Evolutionary conservation across 2,329 filamentous ascomycete species (phyloP), one percentile per base, ranked within the genome.

Genomic region (Sphaerulina populicola): DNA sequence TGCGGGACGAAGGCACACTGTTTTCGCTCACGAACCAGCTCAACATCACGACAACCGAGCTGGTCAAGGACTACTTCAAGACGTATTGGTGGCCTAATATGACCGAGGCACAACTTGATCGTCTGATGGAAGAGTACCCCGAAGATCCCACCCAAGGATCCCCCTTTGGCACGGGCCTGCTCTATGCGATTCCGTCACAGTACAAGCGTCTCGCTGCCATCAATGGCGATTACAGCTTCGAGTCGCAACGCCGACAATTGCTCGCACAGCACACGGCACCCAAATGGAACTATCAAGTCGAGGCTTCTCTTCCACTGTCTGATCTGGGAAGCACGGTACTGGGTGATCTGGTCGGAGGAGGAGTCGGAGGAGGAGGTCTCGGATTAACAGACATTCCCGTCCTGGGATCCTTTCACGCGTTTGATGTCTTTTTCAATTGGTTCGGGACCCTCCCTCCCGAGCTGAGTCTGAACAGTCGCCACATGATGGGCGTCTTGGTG

Each of bases 1-100:
- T 77, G 55, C 73, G 69, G 3, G 74, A 78, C 56, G 75, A 78
- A 57, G 72, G 71, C 2, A 68, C 68, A 2, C 47, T 58, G 11
- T 58, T 58, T 51, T 50, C 51, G 21, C 27, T 53, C 8, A 18
- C 45, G 15, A 52, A 44, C 14, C 45, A 39, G 10, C 38, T 55
- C 39, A 58, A 58, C 44, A 53, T 53, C 44, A 54, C 56, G 23
- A 55, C 54, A 7, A 48, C 36, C 12, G 56, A 52, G 6, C 37
- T 48, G 6, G 47, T 58, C 36, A 52, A 54, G 38, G 49, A 54
- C n/a, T 58, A 57, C 49, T 55, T 57, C 46, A 57, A 52, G 21
- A 47, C 41, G 12, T 47, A 45, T 49, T 58, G 51, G 50, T 57
- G 47, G 47, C 52, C 52, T 10, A 42, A 54, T 2, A 49, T 51